Evolutionary conservation across 768 basidiomycete genomes (phyloP), one percentile per base, ranked within the genome.

Genomic region (Podaxis sp.): DNA sequence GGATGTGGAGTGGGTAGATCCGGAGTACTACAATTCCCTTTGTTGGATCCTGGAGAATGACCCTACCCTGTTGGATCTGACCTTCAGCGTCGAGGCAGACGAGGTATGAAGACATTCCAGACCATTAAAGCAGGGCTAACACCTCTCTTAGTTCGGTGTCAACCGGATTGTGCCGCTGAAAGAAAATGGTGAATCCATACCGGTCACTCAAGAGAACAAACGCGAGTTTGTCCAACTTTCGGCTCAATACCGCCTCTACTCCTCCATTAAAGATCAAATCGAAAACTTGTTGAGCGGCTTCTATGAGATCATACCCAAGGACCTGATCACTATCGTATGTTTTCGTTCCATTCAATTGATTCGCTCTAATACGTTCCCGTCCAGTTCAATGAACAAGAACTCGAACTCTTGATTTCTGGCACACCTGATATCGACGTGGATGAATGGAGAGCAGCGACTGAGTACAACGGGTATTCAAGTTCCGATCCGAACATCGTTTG

Each of bases 1-100:
- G 65, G 96, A 99, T 72, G 91, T 99, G 22, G 96, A 99, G 76
- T 96, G 93, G 88, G 91, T 98, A 46, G 96, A 99, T 76, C 96
- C 96, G 0, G 95, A 96, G 75, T 99, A 99, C 74, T 98, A 98
- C 80, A 98, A 96, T 67, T 96, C 95, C 0, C 80, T 99, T 11
- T 92, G 92, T 70, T 99, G 97, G 97, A 99, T 99, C 74, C 77
- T 98, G 66, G 96, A 99, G 71, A 99, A 99, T 73, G 95, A 97
- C 70, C 91, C 93, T 5, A 91, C 88, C 22, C 77, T 83, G 20
- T 74, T 96, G 66, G 94, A 99, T 64, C 80, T 98, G 63, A 97
- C 88, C 13, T 99, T 99, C 78, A 95, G 93, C 65, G 90, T 96
- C 36, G 96, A 99, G 75, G 93, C 93, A 0, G 96, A 99, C 65